These are phyloP conservation scores for Melaleuca alternifolia DNA, from an alignment of 345 rosid genomes.

Conservation along the genomic window DNA sequence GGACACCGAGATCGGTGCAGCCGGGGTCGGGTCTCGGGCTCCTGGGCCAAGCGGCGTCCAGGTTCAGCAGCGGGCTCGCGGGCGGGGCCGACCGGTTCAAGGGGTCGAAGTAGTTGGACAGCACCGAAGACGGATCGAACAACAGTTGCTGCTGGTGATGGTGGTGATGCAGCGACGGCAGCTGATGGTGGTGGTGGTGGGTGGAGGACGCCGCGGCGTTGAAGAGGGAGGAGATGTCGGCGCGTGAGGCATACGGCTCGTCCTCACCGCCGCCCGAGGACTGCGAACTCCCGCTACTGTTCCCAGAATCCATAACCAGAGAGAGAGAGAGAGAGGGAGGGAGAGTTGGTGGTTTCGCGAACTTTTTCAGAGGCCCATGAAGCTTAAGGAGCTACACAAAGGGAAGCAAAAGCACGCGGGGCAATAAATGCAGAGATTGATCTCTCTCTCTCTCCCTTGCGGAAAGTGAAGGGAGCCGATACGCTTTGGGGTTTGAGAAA, in stretches of 20 bases:
- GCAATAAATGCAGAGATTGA: not conserved
- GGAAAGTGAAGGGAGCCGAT: not conserved
- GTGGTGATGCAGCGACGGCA: conserved; percentile 21
- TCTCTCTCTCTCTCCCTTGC: too few relatives aligned
- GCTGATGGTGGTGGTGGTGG: not conserved
- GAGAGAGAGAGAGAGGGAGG: not conserved
- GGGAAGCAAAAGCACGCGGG: not conserved
- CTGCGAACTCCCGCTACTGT: conserved; percentile 69
- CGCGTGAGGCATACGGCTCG: conserved; percentile 43
- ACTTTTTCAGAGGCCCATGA: not conserved
- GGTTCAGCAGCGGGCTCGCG: conserved; percentile 25
- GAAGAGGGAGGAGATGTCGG: conserved; percentile 12
- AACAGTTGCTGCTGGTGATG: conserved; percentile 7
- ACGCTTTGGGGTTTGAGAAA: not conserved
- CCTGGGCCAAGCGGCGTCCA: conserved; percentile 42
- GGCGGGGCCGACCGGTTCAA: conserved; percentile 2
- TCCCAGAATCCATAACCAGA: conserved; percentile 60
- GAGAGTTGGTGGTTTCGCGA: not conserved
- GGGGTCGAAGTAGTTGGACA: conserved; percentile 42
- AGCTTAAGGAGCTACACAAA: not conserved
- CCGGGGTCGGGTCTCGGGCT: conserved; percentile 38
- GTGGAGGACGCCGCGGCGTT: not conserved
- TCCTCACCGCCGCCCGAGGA: conserved; percentile 81
- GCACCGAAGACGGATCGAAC: conserved; percentile 33
- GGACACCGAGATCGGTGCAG: conserved; percentile 35